A percentile compares a stretch with the other conserved stretches of the same genome.
These are phyloP conservation scores for Globisporangium ultimum DNA, from an alignment of 352 stramenopile species.

Conservation along the genomic window DNA sequence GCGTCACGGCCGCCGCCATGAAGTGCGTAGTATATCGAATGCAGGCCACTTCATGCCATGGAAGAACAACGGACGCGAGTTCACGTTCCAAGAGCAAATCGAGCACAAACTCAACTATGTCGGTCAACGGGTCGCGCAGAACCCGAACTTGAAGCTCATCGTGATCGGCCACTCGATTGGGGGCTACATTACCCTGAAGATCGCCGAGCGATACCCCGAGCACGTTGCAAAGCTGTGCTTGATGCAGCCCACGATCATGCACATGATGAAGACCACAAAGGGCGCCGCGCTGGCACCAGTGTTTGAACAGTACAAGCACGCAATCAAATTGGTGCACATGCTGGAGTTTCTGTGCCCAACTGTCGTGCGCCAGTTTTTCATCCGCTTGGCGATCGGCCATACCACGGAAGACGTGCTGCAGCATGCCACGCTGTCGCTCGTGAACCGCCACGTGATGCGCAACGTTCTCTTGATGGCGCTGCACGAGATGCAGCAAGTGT, in stretches of 20 bases:
- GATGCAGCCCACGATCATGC: constrained; percentile 70
- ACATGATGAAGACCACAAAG: constrained; percentile 49
- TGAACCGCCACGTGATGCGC: constrained; percentile 50
- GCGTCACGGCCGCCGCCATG: constrained; percentile 27
- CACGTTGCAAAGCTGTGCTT: constrained; percentile 57
- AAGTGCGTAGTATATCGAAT: constrained; percentile 62
- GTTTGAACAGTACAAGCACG: constrained; percentile 33
- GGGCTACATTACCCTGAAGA: constrained; percentile 45
- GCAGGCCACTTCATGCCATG: constrained; percentile 63
- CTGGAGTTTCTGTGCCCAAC: constrained; percentile 44
- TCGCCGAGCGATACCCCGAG: constrained; percentile 48
- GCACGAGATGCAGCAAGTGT: constrained; percentile 57
- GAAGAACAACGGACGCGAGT: constrained; percentile 50
- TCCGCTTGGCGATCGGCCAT: constrained; percentile 31
- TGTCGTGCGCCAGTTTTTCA: constrained; percentile 40
- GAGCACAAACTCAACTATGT: constrained; percentile 57
- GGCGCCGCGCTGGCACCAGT: constrained; percentile 45
- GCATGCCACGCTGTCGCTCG: constrained; percentile 44
- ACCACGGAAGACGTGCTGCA: constrained; percentile 43
- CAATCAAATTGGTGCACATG: constrained; percentile 29
- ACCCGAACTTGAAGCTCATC: constrained; percentile 45
- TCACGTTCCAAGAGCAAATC: constrained; percentile 54
- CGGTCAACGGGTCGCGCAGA: constrained; percentile 28
- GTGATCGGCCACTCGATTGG: constrained; percentile 73
- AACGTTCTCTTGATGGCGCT: constrained; percentile 69